Evolutionary conservation across 306 rosid species (phyloP), one percentile per base, ranked within the genome.

Genomic region (Ceratonia siliqua): DNA sequence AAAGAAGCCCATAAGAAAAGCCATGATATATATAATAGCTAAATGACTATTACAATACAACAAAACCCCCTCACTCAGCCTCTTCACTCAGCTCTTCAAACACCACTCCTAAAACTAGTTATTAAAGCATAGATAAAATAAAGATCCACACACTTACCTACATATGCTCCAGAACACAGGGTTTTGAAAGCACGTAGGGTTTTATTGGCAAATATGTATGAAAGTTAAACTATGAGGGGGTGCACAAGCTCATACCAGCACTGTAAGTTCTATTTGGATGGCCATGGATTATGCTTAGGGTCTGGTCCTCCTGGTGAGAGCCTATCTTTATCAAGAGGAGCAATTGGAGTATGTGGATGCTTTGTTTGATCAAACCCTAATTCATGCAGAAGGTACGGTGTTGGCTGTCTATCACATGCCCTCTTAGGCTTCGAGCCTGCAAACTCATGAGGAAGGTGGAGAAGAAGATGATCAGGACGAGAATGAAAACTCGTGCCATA

Each of bases 271-370:
- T n/a, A n/a, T n/a, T n/a, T n/a, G n/a, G n/a, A n/a, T n/a, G n/a
- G n/a, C n/a, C n/a, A n/a, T n/a, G n/a, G 5, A 70, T 84, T 78
- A 61, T 84, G 88, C 59, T 56, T 62, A 20, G 42, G 75, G 10
- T 84, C 78, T 41, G 85, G 85, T 69, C 85, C 88, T 38, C 76
- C 80, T 1, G 82, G 87, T 20, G 79, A 69, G 30, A 55, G 25
- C 33, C 67, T 64, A 65, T 73, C 84, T 6, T 54, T n/a, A n/a
- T n/a, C 73, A 35, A 17, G 21, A 27, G 74, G 13, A 63, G 14
- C 11, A 46, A 46, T n/a, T 27, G 43, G 15, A 30, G 58, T 54
- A 50, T 25, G 70, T 18, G 15, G 62, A 33, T 74, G n/a, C 6
- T 79, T 78, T 15, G 32, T 59, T 55, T 28, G 21, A 56, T 55